A percentile compares a stretch with the other conserved stretches of the same genome.
Conservation (phyloP, 352 stramenopile genomes). For the Phytopythium delawarense region DNA sequence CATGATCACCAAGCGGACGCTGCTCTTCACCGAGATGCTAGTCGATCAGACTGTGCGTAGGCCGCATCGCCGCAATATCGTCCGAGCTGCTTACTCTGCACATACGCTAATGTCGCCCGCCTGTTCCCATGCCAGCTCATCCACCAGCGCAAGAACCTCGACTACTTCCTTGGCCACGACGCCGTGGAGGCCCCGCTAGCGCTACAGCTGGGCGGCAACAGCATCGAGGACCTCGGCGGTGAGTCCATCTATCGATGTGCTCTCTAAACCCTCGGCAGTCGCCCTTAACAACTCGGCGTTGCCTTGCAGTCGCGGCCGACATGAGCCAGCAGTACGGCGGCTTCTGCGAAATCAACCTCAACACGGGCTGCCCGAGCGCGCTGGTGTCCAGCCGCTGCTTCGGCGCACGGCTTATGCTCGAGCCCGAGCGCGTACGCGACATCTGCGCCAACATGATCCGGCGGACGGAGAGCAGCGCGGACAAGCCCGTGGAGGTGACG, state of each 20-base stretch:
- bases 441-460: slow-evolving; percentile 87
- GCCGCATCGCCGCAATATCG: background rate
- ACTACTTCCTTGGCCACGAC: slow-evolving; percentile 89
- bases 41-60: slow-evolving; percentile 91
- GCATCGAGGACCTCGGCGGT: slow-evolving; percentile 78
- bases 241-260: background rate
- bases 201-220: slow-evolving; percentile 93
- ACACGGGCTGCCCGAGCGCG: slow-evolving; percentile 92
- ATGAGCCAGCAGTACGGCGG: slow-evolving; percentile 85
- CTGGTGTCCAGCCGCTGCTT: slow-evolving; percentile 89
- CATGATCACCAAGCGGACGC: slow-evolving; percentile 89
- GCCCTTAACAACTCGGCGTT: background rate
- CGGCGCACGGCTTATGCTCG: slow-evolving; percentile 97
- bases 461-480: slow-evolving; percentile 21
- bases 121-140: slow-evolving; percentile 37
- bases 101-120: background rate
- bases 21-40: slow-evolving; percentile 99
- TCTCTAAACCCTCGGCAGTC: background rate
- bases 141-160: slow-evolving; percentile 82
- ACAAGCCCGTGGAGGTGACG: slow-evolving; percentile 69
- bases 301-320: slow-evolving; percentile 49
- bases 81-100: background rate
- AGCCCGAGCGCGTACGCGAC: slow-evolving; percentile 92
- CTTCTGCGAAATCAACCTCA: slow-evolving; percentile 96
- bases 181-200: slow-evolving; percentile 84